A percentile compares a stretch with the other conserved stretches of the same genome.
Conservation (phyloP, 148 eudicot genomes). For the Spergularia bocconei region DNA sequence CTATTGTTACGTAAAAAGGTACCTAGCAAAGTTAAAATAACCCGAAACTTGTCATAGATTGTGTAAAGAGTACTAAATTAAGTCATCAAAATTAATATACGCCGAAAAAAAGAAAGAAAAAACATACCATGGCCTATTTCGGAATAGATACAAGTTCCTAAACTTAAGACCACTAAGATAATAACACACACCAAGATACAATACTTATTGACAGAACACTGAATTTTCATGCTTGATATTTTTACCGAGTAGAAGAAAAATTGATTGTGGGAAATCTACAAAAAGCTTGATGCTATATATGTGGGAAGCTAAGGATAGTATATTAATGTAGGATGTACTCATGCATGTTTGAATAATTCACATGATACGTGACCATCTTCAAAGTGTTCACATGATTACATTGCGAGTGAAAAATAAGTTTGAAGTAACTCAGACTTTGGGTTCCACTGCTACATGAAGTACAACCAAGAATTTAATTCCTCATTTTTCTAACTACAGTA, state of each 20-base stretch:
- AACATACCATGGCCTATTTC: conserved; percentile 20
- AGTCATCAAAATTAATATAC: background rate
- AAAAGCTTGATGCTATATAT: background rate
- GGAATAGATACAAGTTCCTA: conserved; percentile 3
- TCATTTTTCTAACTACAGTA: too few relatives aligned
- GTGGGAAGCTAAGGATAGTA: background rate
- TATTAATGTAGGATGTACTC: conserved; percentile 20
- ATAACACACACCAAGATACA: conserved; percentile 10
- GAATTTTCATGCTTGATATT: conserved; percentile 16
- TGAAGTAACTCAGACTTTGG: background rate
- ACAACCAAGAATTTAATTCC: background rate
- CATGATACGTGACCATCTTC: conserved; percentile 23
- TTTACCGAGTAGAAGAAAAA: background rate
- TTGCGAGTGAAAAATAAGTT: background rate
- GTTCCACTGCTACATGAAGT: conserved; percentile 8
- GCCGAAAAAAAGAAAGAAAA: background rate
- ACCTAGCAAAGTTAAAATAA: background rate
- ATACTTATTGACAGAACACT: conserved; percentile 3
- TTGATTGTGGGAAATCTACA: too few relatives aligned
- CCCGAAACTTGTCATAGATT: background rate
- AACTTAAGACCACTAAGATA: background rate
- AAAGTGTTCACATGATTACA: conserved; percentile 24
- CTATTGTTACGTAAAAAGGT: conserved; percentile 3
- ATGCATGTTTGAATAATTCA: conserved; percentile 24
- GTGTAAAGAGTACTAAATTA: background rate